Percentiles rank a stretch among this genome's conserved stretches.
Evolutionary conservation across 495 filamentous ascomycete species (phyloP).

Genomic region (Xylaria grammica): DNA sequence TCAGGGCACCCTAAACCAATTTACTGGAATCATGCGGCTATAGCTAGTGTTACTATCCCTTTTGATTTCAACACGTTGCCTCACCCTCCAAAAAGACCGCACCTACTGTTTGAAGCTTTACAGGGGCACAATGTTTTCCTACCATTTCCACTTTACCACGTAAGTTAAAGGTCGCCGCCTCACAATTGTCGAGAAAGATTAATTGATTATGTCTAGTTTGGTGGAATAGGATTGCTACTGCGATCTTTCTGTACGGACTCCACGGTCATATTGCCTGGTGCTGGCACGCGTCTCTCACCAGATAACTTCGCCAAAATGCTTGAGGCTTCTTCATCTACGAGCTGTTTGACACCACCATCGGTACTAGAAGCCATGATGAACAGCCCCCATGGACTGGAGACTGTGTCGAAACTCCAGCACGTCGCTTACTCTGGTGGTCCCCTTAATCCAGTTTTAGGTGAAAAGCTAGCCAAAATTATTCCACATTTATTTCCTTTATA

Average conservation of each 20-base stretch:
- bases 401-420: slow-evolving; percentile 30
- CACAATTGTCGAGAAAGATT: background rate
- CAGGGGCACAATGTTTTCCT: slow-evolving; percentile 17
- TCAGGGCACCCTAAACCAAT: slow-evolving; percentile 38
- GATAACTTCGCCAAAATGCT: slow-evolving; percentile 32
- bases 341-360: slow-evolving; percentile 28
- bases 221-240: slow-evolving; percentile 17
- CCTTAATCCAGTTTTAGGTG: slow-evolving; percentile 32
- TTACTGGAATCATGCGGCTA: slow-evolving; percentile 35
- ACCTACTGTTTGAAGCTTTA: slow-evolving; percentile 21
- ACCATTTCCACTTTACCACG: slow-evolving; percentile 15
- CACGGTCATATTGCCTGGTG: slow-evolving; percentile 30
- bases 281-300: slow-evolving; percentile 28
- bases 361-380: slow-evolving; percentile 36
- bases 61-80: slow-evolving; percentile 29
- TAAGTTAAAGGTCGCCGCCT: background rate
- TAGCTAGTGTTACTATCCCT: slow-evolving; percentile 27
- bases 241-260: slow-evolving; percentile 8
- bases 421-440: slow-evolving; percentile 34
- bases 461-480: slow-evolving; percentile 28
- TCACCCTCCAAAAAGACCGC: slow-evolving; percentile 19
- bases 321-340: slow-evolving; percentile 29
- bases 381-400: slow-evolving; percentile 24
- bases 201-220: slow-evolving; percentile 2
- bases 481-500: slow-evolving; percentile 34